Conservation (phyloP, 176 grass and related monocot genomes). For the Musa acuminata region DNA sequence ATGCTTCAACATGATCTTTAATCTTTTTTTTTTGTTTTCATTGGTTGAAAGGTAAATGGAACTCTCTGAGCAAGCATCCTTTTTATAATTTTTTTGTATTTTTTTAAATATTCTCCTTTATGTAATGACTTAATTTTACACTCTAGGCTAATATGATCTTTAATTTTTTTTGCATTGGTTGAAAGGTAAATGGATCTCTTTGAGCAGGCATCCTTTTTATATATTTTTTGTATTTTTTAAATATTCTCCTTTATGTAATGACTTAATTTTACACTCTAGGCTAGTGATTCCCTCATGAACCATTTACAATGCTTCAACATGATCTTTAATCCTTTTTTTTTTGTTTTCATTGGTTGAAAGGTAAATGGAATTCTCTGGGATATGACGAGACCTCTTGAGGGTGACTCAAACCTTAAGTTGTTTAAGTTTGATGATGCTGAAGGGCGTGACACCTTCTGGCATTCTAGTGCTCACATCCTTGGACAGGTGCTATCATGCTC, state of each 20-base stretch:
- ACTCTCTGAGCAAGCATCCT: slow-evolving; percentile 23
- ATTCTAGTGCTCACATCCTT: slow-evolving; percentile 98
- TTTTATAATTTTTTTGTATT: no score
- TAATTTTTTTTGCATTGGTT: no score
- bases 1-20: not conserved
- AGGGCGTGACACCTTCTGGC: slow-evolving; percentile 96
- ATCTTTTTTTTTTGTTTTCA: not conserved
- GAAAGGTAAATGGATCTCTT: no score
- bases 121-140: no score
- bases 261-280: not conserved
- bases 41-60: slow-evolving; percentile 45
- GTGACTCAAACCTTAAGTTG: slow-evolving; percentile 67
- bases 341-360: slow-evolving; percentile 20
- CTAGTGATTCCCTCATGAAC: not conserved
- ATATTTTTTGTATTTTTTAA: not conserved
- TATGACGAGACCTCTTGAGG: slow-evolving; percentile 81
- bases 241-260: not conserved
- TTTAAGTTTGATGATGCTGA: slow-evolving; percentile 90
- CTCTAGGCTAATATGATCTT: no score
- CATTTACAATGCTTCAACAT: not conserved
- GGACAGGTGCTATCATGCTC: slow-evolving; percentile 50
- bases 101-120: no score
- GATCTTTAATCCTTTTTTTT: not conserved
- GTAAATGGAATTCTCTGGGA: slow-evolving; percentile 85
- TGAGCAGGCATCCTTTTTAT: no score